Evolutionary conservation across 192 early-diverging fungal genomes (phyloP).

Genomic region (Mortierella alpina): DNA sequence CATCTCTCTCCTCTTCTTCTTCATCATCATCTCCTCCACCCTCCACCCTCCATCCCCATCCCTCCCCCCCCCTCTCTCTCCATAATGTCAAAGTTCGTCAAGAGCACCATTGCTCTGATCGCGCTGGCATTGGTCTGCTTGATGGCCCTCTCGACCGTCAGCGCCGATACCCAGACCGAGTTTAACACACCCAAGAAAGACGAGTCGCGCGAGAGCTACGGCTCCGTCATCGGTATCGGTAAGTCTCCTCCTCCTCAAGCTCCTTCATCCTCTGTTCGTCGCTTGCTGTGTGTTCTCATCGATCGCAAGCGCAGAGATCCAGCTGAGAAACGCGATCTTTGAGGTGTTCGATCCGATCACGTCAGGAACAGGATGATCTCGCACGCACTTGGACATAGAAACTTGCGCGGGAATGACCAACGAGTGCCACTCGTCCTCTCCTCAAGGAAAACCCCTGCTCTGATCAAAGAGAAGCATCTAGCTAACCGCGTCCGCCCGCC

Average conservation of each 20-base stretch:
- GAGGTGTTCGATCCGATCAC: background rate
- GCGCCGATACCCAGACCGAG: slow-evolving; percentile 24
- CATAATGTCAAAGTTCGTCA: slow-evolving; percentile 53
- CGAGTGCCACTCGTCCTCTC: too few relatives aligned
- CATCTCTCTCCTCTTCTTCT: slow-evolving; percentile 11
- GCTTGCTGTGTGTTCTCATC: background rate
- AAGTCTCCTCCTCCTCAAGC: slow-evolving; percentile 15
- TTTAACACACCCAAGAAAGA: background rate
- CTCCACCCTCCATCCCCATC: slow-evolving; percentile 6
- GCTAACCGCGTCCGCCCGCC: background rate
- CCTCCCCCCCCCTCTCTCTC: background rate
- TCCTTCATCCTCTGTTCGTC: background rate
- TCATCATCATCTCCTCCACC: slow-evolving; percentile 18
- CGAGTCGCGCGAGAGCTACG: slow-evolving; percentile 43
- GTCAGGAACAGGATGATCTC: background rate
- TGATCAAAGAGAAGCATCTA: too few relatives aligned
- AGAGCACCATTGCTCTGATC: slow-evolving; percentile 50
- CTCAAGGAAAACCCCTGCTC: too few relatives aligned
- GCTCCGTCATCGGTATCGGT: slow-evolving; percentile 57
- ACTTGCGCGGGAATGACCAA: too few relatives aligned
- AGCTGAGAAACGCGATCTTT: background rate
- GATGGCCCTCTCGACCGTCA: slow-evolving; percentile 50
- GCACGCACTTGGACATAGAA: too few relatives aligned
- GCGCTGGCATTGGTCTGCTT: slow-evolving; percentile 51
- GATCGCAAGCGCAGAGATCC: background rate